Base-by-base conservation (phyloP, 2,329 filamentous ascomycete species). In the Capronia americana region DNA sequence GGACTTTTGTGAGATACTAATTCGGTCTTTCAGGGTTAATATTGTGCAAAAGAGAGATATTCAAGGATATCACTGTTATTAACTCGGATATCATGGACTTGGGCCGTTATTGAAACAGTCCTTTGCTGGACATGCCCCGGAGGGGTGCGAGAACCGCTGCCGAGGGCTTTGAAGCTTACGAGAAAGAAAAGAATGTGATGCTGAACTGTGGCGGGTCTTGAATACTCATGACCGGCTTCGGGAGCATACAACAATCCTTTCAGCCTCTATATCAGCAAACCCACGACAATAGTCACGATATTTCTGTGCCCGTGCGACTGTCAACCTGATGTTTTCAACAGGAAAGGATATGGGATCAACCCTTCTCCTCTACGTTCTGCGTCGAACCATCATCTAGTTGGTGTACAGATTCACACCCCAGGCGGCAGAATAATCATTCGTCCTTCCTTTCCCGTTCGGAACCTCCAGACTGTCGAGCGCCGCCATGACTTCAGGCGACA, bases 401-500 rank as follows among this genome's bases (percentile, higher is more conserved):
- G 48, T 34, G 23, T 54, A 65, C 30, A 65, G 57, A 20, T 54
- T 44, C 12, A 66, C 32, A 7, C 64, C 64, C 58, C 51, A 62
- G 12, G 17, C 46, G 1, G 53, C 54, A n/a, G n/a, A 23, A 34
- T 51, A 46, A 51, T 57, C 54, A 44, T 57, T 61, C 20, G 66
- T 68, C 32, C 66, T 48, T 11, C 66, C 66, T 32, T 58, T 57
- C 5, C 55, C 63, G 32, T 62, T 48, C 7, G 63, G 57, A 26
- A 68, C 46, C 23, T 57, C 60, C 2, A 69, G 50, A 23, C 17
- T 77, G 78, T 90, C 85, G 61, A 90, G 83, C 14, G 83, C 87
- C 68, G 83, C 80, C 73, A 88, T 85, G 71, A 89, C 85, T 62
- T 83, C 82, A 46, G 85, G 81, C 53, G 80, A 78, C 65, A 92